Conservation (phyloP, 768 basidiomycete genomes). For the Tylopilus balloui region DNA sequence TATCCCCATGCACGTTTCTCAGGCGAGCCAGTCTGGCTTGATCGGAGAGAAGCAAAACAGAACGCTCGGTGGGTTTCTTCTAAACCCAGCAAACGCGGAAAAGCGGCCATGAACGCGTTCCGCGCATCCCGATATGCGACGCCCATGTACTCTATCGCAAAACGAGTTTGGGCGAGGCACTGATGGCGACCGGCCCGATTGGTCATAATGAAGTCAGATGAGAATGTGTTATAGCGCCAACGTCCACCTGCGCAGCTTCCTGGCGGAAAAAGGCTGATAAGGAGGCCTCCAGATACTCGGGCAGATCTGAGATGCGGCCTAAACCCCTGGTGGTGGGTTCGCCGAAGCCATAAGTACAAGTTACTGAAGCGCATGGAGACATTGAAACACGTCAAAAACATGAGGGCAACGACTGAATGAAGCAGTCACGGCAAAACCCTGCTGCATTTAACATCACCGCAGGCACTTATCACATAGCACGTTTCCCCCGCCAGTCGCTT, state of each 20-base stretch:
- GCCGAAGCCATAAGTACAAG: constrained; percentile 17
- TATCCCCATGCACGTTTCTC: constrained; percentile 16
- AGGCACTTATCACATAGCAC: constrained; percentile 3
- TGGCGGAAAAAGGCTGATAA: constrained; percentile 27
- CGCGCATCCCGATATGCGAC: constrained; percentile 13
- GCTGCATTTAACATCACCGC: constrained; percentile 13
- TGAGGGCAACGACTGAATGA: constrained; percentile 19
- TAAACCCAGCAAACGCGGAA: constrained; percentile 13
- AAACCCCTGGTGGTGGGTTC: constrained; percentile 20
- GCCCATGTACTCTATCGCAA: not conserved
- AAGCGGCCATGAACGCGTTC: constrained; percentile 24
- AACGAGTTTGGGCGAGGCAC: constrained; percentile 1
- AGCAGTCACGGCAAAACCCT: constrained; percentile 7
- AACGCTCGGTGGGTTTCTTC: not conserved
- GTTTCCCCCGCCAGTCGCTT: constrained; percentile 7
- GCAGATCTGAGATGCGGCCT: constrained; percentile 26
- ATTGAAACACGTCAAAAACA: constrained; percentile 27
- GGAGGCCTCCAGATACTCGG: constrained; percentile 6
- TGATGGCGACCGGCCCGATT: constrained; percentile 17
- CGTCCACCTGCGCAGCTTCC: constrained; percentile 6
- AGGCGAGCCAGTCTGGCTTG: constrained; percentile 9
- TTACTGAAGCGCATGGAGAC: constrained; percentile 11
- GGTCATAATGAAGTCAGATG: constrained; percentile 24
- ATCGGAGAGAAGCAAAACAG: constrained; percentile 11
- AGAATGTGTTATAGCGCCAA: constrained; percentile 7